phyloP scores from a whole-genome alignment of 768 basidiomycete genomes.

The Rhodocollybia butyracea region DNA sequence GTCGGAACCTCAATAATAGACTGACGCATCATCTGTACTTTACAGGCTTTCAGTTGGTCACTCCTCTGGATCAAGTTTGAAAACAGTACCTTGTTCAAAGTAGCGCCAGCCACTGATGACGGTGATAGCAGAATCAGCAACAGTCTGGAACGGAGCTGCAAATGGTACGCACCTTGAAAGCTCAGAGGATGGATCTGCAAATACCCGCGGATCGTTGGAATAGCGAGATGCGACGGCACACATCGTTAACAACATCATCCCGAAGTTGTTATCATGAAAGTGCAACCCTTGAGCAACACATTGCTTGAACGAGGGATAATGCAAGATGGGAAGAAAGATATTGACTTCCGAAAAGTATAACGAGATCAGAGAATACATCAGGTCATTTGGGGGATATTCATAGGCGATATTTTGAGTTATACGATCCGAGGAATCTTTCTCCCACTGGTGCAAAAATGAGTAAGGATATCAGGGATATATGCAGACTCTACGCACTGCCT shows the following conservation, averaged over 20 bases:
- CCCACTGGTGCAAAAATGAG: conserved; percentile 11
- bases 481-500: conserved; percentile 1
- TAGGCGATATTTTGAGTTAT: neutral
- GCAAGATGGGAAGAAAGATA: conserved; percentile 38
- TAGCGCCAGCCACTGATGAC: conserved; percentile 35
- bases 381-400: conserved; percentile 33
- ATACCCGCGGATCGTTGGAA: conserved; percentile 40
- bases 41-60: no score
- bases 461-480: neutral
- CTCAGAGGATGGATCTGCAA: conserved; percentile 18
- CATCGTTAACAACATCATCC: conserved; percentile 37
- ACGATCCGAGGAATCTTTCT: neutral
- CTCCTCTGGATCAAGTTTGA: no score
- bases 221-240: conserved; percentile 49
- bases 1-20: conserved; percentile 28
- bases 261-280: conserved; percentile 35
- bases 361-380: conserved; percentile 40
- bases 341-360: conserved; percentile 47
- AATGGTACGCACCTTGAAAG: conserved; percentile 18
- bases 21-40: conserved; percentile 28
- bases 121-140: neutral
- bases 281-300: conserved; percentile 33
- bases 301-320: conserved; percentile 37
- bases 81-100: conserved; percentile 33
- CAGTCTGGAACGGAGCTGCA: neutral